phyloP scores from a whole-genome alignment of 768 basidiomycete genomes.

The Cubamyces sp. region DNA sequence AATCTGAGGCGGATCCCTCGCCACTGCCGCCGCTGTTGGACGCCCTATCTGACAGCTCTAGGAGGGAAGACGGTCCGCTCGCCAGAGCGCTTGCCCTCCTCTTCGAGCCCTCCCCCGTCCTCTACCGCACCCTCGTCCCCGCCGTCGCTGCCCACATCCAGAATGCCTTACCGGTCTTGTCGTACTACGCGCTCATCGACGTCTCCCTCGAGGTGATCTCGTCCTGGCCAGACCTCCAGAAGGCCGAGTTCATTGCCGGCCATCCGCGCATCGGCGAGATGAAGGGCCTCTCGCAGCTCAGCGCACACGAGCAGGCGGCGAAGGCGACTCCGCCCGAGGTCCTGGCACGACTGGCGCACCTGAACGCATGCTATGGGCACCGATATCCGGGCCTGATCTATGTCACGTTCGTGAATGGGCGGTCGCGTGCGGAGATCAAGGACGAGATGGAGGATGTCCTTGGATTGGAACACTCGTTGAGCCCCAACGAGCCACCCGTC shows the following conservation, averaged over 20 bases:
- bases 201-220: constrained; percentile 50
- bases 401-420: constrained; percentile 91
- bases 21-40: constrained; percentile 27
- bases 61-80: constrained; percentile 34
- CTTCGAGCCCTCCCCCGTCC: constrained; percentile 71
- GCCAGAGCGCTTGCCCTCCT: constrained; percentile 44
- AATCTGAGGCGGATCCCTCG: constrained; percentile 1
- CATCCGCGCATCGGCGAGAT: constrained; percentile 92
- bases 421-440: constrained; percentile 69
- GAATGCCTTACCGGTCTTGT: constrained; percentile 15
- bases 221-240: constrained; percentile 54
- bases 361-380: constrained; percentile 79
- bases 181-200: constrained; percentile 63
- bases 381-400: constrained; percentile 78
- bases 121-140: constrained; percentile 57
- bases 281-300: constrained; percentile 72
- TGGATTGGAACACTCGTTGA: constrained; percentile 52
- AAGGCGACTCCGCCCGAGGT: constrained; percentile 73
- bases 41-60: constrained; percentile 22
- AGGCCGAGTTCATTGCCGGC: constrained; percentile 72
- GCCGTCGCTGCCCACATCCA: constrained; percentile 41
- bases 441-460: constrained; percentile 80
- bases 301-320: constrained; percentile 76
- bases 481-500: constrained; percentile 45
- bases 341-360: constrained; percentile 67